These are phyloP conservation scores for Epichloe elymi DNA, from an alignment of 2,329 filamentous ascomycete genomes.

Conservation along the genomic window DNA sequence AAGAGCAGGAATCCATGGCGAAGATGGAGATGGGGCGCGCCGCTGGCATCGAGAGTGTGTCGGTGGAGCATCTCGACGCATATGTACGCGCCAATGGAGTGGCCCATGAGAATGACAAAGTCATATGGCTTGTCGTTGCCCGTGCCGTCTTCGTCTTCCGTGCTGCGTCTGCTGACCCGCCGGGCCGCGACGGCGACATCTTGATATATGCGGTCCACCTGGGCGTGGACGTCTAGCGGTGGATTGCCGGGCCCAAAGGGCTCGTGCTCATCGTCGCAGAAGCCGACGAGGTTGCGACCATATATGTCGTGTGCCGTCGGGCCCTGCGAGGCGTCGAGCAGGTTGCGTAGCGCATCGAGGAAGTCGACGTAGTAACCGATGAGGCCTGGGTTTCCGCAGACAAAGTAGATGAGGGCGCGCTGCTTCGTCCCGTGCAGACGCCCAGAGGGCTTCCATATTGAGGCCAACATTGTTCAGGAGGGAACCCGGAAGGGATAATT, in stretches of 20 bases:
- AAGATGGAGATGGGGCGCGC: conserved; percentile 27
- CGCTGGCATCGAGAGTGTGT: conserved; percentile 27
- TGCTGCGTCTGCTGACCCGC: not conserved
- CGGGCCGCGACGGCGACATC: conserved; percentile 21
- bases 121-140: conserved; percentile 31
- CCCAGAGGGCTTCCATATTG: conserved; percentile 19
- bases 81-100: conserved; percentile 64
- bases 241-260: conserved; percentile 26
- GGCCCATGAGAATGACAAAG: conserved; percentile 54
- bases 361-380: conserved; percentile 62
- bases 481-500: too few relatives aligned
- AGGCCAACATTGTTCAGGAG: conserved; percentile 11
- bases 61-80: conserved; percentile 53
- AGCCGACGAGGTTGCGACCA: conserved; percentile 46
- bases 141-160: conserved; percentile 9
- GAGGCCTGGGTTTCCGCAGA: conserved; percentile 66
- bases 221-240: conserved; percentile 40
- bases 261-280: conserved; percentile 38
- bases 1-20: conserved; percentile 52
- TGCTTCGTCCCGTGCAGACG: conserved; percentile 9
- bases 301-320: conserved; percentile 37
- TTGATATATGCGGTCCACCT: conserved; percentile 33
- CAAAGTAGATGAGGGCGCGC: conserved; percentile 51
- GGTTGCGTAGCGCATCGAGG: conserved; percentile 40
- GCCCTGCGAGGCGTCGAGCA: conserved; percentile 33